Evolutionary conservation across 2,329 filamentous ascomycete genomes (phyloP).

Genomic region (Fusarium sp.): DNA sequence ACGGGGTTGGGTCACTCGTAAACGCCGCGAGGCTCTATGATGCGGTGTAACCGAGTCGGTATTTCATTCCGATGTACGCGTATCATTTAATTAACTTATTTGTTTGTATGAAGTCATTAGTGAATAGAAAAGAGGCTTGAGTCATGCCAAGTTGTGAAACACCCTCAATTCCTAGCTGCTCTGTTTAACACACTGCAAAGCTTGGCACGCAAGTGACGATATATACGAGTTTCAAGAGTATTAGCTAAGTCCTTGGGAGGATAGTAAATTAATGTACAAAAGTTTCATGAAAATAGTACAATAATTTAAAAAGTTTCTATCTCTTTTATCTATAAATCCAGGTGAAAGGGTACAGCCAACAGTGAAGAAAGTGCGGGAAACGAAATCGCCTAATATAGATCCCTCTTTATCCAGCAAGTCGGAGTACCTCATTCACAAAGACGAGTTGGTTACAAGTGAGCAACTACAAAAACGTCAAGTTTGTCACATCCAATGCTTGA

Average conservation of each 20-base stretch:
- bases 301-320: no score
- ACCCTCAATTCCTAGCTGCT: neutral
- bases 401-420: neutral
- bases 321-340: no score
- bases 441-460: neutral
- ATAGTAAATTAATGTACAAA: no score
- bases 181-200: neutral
- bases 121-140: neutral
- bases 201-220: no score
- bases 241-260: no score
- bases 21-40: neutral
- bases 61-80: neutral
- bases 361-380: neutral
- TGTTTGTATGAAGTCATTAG: neutral
- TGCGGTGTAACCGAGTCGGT: constrained; percentile 10
- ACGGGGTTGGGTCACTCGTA: constrained; percentile 18
- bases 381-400: neutral
- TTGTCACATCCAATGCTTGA: neutral
- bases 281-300: no score
- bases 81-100: neutral
- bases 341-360: neutral
- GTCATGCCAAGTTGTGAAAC: neutral
- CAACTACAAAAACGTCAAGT: neutral
- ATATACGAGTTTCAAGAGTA: no score
- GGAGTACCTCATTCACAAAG: neutral